Evolutionary conservation across 2,329 filamentous ascomycete genomes (phyloP), one percentile per base, ranked within the genome.

Genomic region (Endoconidiophora polonica): DNA sequence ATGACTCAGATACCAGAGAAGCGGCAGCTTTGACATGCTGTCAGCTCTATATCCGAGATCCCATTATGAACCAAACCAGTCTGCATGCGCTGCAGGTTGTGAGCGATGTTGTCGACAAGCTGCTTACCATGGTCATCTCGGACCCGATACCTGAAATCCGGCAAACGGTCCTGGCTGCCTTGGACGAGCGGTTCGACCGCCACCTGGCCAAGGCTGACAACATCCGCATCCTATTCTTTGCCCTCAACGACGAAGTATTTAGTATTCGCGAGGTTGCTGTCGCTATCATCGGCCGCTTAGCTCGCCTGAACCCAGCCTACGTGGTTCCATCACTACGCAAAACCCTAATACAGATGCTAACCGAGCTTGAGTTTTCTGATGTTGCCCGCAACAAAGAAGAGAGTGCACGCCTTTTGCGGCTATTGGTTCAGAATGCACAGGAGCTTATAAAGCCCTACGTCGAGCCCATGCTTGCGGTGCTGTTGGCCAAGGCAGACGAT

Each of bases 201-300:
- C 91, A 98, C 62, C 72, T 99, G n/a, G 87, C 87, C 40, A 94
- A 95, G 63, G 88, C 93, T 1, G 90, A 98, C 63, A 98, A 98
- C 60, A 93, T 98, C 44, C 80, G 93, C 18, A 94, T 88, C 12
- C 68, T 98, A 0, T 96, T 99, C 65, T 81, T 96, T 53, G 90
- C 91, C 0, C 74, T 98, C 14, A 95, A 98, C 57, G 91, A 99
- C 59, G 90, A 96, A 60, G 76, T 87, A 1, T 98, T 96, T 56
- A 73, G 80, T 2, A 94, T 96, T 53, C 76, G 93, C 58, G 88
- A 98, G 66, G 90, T 91, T 24, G 85, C 91, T 6, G 95, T 99
- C 59, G 83, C 86, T 16, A 95, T 98, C 56, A 94, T 98, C 58
- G 93, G 91, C 29, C 86, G 93, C 10, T 70, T 99, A 51, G 93